A percentile compares a stretch with the other conserved stretches of the same genome.
Evolutionary conservation across 352 stramenopile species (phyloP).

Genomic region (Pythium scleroteichum): DNA sequence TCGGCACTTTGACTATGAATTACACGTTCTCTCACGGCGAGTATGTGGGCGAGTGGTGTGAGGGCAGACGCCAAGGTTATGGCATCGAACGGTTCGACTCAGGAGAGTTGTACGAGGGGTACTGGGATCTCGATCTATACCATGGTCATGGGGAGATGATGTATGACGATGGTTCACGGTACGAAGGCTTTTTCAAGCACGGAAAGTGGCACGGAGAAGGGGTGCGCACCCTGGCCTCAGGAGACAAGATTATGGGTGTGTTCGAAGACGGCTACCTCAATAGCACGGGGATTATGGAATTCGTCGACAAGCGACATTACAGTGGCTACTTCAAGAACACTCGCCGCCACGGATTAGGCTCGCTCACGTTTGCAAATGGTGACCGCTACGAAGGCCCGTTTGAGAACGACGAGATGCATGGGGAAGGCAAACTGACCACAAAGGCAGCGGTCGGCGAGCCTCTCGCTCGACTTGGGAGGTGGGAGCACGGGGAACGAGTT

Average conservation of each 20-base stretch:
- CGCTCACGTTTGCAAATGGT: constrained; percentile 84
- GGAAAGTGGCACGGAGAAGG: constrained; percentile 76
- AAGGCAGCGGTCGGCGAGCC: constrained; percentile 41
- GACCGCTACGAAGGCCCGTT: constrained; percentile 92
- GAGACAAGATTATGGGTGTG: constrained; percentile 57
- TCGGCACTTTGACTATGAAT: constrained; percentile 67
- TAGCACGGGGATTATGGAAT: constrained; percentile 56
- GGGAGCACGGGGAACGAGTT: constrained; percentile 61
- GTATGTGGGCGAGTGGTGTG: constrained; percentile 83
- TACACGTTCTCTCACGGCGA: constrained; percentile 61
- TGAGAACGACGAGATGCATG: constrained; percentile 80
- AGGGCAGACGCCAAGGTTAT: constrained; percentile 77
- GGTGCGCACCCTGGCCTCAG: constrained; percentile 55
- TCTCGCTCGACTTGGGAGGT: constrained; percentile 61
- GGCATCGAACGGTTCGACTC: constrained; percentile 78
- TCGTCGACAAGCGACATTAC: constrained; percentile 73
- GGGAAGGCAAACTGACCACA: constrained; percentile 71
- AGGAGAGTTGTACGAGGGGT: constrained; percentile 78
- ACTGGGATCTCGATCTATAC: constrained; percentile 67
- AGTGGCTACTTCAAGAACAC: constrained; percentile 58
- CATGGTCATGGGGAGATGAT: constrained; percentile 69
- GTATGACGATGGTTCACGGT: constrained; percentile 69
- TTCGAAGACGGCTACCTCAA: constrained; percentile 68
- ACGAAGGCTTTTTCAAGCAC: constrained; percentile 61
- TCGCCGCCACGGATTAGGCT: constrained; percentile 70